Evolutionary conservation across 202 grass and related monocot species (phyloP), one percentile per base, ranked within the genome.

Genomic region (Zoysia matrella): DNA sequence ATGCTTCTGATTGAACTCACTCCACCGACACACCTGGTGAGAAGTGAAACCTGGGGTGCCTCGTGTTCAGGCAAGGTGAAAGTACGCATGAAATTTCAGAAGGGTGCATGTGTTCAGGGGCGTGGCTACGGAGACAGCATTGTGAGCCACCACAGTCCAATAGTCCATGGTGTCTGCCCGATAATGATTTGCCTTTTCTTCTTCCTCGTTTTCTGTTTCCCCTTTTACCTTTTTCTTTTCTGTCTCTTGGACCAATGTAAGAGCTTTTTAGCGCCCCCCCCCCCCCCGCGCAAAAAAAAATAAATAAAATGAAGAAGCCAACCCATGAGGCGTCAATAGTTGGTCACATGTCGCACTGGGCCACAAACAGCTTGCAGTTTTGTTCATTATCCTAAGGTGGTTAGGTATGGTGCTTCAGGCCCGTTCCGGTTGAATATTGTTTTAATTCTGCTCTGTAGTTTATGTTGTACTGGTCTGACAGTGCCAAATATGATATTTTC

Each of bases 321-420:
- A 50, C 81, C 40, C 55, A 69, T 47, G 47, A 69, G 18, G 61
- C 18, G 70, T 47, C 43, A 30, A 55, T 67, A 50, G 50, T 65
- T 60, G 72, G 4, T 52, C 90, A 86, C 90, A 76, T 88, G 92
- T 81, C 86, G 67, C 52, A 7, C 40, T 72, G 88, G 76, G 50
- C 87, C 82, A 88, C 58, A 73, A 30, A 52, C 86, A 86, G 87
- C 73, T 68, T 73, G 83, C 78, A 74, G 41, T 82, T 82, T 86
- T 88, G 75, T 79, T 72, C 73, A 52, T 49, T 63, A 22, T 69
- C 77, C 60, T 78, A 36, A 85, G 67, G 60, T 54, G 13, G 47
- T 85, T 89, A 69, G 78, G 60, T 68, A 16, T 11, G 42, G 8
- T 65, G 16, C 49, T 39, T 41, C 69, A 65, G 50, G 58, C 65